A percentile compares a stretch with the other conserved stretches of the same genome.
These are phyloP conservation scores for Alternaria incomplexa DNA, from an alignment of 2,329 filamentous ascomycete genomes.

Conservation along the genomic window DNA sequence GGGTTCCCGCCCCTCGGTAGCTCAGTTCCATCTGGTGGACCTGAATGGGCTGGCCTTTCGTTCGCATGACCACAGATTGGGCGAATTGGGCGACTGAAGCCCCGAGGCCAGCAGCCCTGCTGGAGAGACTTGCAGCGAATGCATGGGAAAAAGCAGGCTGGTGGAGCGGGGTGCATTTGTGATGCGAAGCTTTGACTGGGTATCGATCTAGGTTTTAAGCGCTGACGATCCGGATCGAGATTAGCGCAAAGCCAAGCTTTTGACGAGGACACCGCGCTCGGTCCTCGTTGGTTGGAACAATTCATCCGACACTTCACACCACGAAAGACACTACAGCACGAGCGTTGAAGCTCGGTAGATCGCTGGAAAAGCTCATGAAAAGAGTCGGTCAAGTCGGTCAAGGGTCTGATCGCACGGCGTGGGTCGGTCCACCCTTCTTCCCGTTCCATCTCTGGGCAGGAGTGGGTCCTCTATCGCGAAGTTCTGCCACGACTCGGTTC, in stretches of 20 bases:
- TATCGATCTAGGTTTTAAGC: conserved; percentile 18
- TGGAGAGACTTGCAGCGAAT: conserved; percentile 34
- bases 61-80: conserved; percentile 44
- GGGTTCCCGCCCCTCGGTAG: conserved; percentile 14
- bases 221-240: conserved; percentile 19
- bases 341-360: conserved; percentile 11
- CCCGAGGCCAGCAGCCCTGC: conserved; percentile 16
- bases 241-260: conserved; percentile 29
- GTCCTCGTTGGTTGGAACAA: conserved; percentile 21
- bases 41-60: conserved; percentile 28
- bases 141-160: conserved; percentile 32
- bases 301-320: conserved; percentile 10
- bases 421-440: conserved; percentile 1
- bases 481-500: background rate
- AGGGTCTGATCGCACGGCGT: background rate
- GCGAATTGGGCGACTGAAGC: conserved; percentile 35
- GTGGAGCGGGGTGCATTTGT: conserved; percentile 32
- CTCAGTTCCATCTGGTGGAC: conserved; percentile 13
- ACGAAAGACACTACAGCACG: conserved; percentile 2
- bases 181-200: conserved; percentile 26
- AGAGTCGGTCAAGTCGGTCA: background rate
- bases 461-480: background rate
- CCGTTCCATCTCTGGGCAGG: background rate
- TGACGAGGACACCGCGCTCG: conserved; percentile 5
- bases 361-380: background rate